phyloP scores from a whole-genome alignment of 129 eudicot species.

The Centrapalus pauciflorus region DNA sequence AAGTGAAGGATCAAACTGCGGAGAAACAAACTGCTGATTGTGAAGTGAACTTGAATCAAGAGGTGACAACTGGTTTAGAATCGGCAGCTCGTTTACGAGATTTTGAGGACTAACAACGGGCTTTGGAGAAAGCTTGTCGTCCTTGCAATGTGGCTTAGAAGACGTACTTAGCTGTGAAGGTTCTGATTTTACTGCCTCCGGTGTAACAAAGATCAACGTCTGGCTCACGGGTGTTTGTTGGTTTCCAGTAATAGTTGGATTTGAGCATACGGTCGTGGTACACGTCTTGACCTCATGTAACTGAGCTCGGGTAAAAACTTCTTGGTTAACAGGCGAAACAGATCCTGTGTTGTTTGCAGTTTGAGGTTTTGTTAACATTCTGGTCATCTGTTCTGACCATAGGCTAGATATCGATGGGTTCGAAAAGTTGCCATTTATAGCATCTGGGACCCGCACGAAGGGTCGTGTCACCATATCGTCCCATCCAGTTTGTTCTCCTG shows the following conservation, averaged over 20 bases:
- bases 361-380: constrained; percentile 47
- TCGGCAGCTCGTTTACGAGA: constrained; percentile 21
- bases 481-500: constrained; percentile 60
- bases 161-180: neutral
- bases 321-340: constrained; percentile 19
- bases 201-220: neutral
- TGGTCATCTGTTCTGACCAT: constrained; percentile 62
- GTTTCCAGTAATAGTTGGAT: no score
- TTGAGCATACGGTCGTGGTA: no score
- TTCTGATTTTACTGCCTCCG: constrained; percentile 13
- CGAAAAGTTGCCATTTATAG: constrained; percentile 15
- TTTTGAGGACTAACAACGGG: constrained; percentile 19
- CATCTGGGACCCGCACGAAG: constrained; percentile 40
- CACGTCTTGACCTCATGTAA: constrained; percentile 13
- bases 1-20: constrained; percentile 39
- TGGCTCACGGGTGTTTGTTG: no score
- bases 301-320: neutral
- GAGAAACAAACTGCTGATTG: constrained; percentile 11
- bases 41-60: constrained; percentile 24
- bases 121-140: constrained; percentile 16
- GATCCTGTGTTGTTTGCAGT: constrained; percentile 6
- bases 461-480: constrained; percentile 43
- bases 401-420: constrained; percentile 41
- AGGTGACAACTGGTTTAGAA: constrained; percentile 23
- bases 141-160: no score